phyloP scores from a whole-genome alignment of 108 stramenopile species.

The Nitzschia sp. region DNA sequence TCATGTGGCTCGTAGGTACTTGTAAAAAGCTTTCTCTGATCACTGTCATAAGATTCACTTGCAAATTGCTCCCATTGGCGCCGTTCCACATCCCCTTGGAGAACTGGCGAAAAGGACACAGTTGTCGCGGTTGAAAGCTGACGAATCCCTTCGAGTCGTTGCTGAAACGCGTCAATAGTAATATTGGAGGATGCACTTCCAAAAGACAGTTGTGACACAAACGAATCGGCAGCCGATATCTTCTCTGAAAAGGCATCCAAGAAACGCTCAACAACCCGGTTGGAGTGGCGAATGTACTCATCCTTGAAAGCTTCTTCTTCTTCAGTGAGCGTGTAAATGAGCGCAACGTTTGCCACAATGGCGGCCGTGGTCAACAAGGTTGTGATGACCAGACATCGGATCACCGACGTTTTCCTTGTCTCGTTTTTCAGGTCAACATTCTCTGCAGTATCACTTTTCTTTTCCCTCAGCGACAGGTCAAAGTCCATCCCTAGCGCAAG shows the following conservation, averaged over 20 bases:
- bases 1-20: constrained; percentile 4
- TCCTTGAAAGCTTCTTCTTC: constrained; percentile 13
- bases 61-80: not conserved
- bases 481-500: not conserved
- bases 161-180: constrained; percentile 3
- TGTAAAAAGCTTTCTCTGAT: not conserved
- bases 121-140: constrained; percentile 12
- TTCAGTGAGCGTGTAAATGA: constrained; percentile 9
- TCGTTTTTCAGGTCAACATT: constrained; percentile 15
- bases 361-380: constrained; percentile 12
- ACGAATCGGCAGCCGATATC: constrained; percentile 4
- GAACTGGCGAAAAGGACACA: constrained; percentile 1
- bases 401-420: constrained; percentile 9
- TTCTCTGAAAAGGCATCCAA: not conserved
- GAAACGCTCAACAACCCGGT: not conserved
- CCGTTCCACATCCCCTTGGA: not conserved
- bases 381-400: constrained; percentile 15
- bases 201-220: not conserved
- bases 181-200: not conserved
- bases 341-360: constrained; percentile 16
- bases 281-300: constrained; percentile 2
- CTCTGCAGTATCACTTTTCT: constrained; percentile 1
- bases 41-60: not conserved
- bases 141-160: constrained; percentile 9
- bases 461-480: no score